Percentiles rank a stretch among this genome's conserved stretches.
Conservation (phyloP, 2,329 filamentous ascomycete genomes). For the Canariomyces notabilis region DNA sequence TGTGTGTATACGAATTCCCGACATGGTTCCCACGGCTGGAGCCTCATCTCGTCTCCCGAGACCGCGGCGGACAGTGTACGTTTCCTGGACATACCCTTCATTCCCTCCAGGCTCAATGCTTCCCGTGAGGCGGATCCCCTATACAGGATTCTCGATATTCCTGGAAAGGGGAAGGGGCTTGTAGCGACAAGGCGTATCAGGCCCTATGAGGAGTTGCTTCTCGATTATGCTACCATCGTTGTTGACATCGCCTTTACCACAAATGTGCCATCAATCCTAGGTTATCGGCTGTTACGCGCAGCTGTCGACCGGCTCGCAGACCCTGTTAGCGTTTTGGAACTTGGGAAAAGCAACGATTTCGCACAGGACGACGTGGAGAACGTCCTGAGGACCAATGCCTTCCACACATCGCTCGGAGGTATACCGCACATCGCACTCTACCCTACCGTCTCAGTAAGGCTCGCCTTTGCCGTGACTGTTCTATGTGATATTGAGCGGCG, state of each 20-base stretch:
- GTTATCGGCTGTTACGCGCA: conserved; percentile 28
- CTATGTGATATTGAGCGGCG: neutral
- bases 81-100: conserved; percentile 26
- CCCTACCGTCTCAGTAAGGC: conserved; percentile 21
- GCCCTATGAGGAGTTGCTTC: conserved; percentile 28
- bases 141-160: conserved; percentile 31
- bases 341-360: conserved; percentile 27
- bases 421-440: conserved; percentile 23
- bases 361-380: conserved; percentile 32
- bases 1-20: conserved; percentile 29
- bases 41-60: conserved; percentile 33
- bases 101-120: neutral
- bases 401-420: conserved; percentile 26
- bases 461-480: too few relatives aligned
- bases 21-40: conserved; percentile 30
- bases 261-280: conserved; percentile 23
- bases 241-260: conserved; percentile 30
- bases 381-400: conserved; percentile 33
- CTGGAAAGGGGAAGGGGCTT: conserved; percentile 32
- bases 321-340: conserved; percentile 25
- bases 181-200: conserved; percentile 28
- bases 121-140: conserved; percentile 3
- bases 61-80: conserved; percentile 28
- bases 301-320: conserved; percentile 30
- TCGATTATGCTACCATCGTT: conserved; percentile 32